A percentile compares a stretch with the other conserved stretches of the same genome.
Conservation (phyloP, 345 rosid species). For the Pistacia atlantica region DNA sequence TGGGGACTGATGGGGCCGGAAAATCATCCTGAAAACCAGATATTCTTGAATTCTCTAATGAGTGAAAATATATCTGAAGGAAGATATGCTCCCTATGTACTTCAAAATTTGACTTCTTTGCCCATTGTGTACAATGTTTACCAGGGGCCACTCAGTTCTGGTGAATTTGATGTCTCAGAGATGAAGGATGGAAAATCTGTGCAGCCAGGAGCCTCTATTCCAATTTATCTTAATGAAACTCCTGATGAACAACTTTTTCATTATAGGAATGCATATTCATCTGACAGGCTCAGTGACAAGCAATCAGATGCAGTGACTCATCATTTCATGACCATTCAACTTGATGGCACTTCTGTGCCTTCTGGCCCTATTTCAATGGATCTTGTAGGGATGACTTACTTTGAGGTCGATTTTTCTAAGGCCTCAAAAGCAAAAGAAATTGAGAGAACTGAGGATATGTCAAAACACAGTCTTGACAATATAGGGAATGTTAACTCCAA, state of each 20-base stretch:
- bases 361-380: constrained; percentile 90
- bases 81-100: constrained; percentile 82
- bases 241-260: constrained; percentile 58
- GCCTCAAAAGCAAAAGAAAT: constrained; percentile 30
- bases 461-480: constrained; percentile 30
- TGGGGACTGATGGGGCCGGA: constrained; percentile 45
- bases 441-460: constrained; percentile 27
- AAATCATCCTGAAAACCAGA: constrained; percentile 42
- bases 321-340: constrained; percentile 72
- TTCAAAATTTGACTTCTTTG: constrained; percentile 87
- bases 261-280: constrained; percentile 52
- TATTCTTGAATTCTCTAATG: constrained; percentile 33
- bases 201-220: constrained; percentile 75
- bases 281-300: constrained; percentile 62
- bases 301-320: constrained; percentile 65
- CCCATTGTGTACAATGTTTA: constrained; percentile 68
- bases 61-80: constrained; percentile 47
- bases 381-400: constrained; percentile 78
- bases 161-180: constrained; percentile 44
- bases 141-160: constrained; percentile 47
- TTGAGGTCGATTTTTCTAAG: constrained; percentile 89
- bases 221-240: constrained; percentile 65
- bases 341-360: constrained; percentile 77
- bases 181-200: constrained; percentile 51
- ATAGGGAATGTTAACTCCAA: constrained; percentile 41